These are phyloP conservation scores for Friedmanniomyces simplex DNA, from an alignment of 495 filamentous ascomycete genomes.

Conservation along the genomic window DNA sequence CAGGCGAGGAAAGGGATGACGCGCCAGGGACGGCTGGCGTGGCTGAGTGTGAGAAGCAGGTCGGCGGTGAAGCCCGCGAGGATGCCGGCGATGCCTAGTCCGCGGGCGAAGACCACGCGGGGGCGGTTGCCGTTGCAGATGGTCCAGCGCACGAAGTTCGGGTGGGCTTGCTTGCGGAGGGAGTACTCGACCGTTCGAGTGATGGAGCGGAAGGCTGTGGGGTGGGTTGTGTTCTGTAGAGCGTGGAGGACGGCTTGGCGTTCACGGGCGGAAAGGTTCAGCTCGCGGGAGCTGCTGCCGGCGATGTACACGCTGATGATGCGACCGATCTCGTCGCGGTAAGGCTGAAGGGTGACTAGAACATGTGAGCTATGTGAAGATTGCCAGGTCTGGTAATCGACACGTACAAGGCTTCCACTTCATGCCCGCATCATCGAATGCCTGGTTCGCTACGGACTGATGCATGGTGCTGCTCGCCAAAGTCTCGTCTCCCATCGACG, in stretches of 20 bases:
- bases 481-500: slow-evolving; percentile 17
- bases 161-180: slow-evolving; percentile 60
- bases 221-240: slow-evolving; percentile 62
- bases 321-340: slow-evolving; percentile 57
- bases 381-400: neutral
- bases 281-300: slow-evolving; percentile 51
- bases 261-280: slow-evolving; percentile 61
- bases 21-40: slow-evolving; percentile 47
- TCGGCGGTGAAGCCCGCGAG: slow-evolving; percentile 41
- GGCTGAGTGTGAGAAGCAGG: slow-evolving; percentile 50
- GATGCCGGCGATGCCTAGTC: slow-evolving; percentile 47
- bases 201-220: slow-evolving; percentile 49
- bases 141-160: slow-evolving; percentile 72
- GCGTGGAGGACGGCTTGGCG: slow-evolving; percentile 52
- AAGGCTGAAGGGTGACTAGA: slow-evolving; percentile 66
- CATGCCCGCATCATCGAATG: slow-evolving; percentile 40
- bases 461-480: slow-evolving; percentile 9
- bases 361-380: slow-evolving; percentile 5
- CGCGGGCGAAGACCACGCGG: slow-evolving; percentile 57
- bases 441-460: slow-evolving; percentile 30
- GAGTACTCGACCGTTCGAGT: slow-evolving; percentile 47
- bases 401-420: slow-evolving; percentile 47
- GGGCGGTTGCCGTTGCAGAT: slow-evolving; percentile 68
- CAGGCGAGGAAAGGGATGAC: slow-evolving; percentile 51
- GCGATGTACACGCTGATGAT: slow-evolving; percentile 60